phyloP scores from a whole-genome alignment of 805 yeast genomes.

The Blastobotrys muscicola region DNA sequence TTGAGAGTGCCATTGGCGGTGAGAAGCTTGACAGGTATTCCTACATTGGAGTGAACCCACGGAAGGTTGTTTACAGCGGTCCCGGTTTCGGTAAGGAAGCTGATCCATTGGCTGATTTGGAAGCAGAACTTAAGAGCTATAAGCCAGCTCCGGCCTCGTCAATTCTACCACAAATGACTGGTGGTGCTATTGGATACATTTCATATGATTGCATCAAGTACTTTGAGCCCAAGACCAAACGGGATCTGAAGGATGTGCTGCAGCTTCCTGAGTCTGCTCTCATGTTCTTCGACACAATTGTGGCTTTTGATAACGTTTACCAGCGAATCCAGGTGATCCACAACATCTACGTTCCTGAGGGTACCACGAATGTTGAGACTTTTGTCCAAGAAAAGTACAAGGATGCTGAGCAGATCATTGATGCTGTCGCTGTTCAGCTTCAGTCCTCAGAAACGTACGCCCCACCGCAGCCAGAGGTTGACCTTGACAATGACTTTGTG shows the following conservation, averaged over 20 bases:
- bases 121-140: conserved; percentile 56
- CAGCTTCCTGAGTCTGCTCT: conserved; percentile 84
- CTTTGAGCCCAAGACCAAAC: conserved; percentile 85
- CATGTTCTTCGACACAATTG: conserved; percentile 83
- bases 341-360: conserved; percentile 47
- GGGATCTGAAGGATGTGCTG: conserved; percentile 66
- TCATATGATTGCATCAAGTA: conserved; percentile 95
- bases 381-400: conserved; percentile 42
- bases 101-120: conserved; percentile 73
- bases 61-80: conserved; percentile 76
- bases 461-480: conserved; percentile 60
- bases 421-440: conserved; percentile 37
- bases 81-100: conserved; percentile 51
- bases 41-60: conserved; percentile 80
- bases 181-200: conserved; percentile 95
- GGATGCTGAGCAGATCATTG: conserved; percentile 48
- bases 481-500: conserved; percentile 48
- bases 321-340: conserved; percentile 87
- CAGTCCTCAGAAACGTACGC: conserved; percentile 29
- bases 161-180: conserved; percentile 69
- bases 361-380: conserved; percentile 16
- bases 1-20: conserved; percentile 85
- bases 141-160: conserved; percentile 24
- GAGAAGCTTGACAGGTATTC: conserved; percentile 86
- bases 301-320: conserved; percentile 90